Evolutionary conservation across 2,329 filamentous ascomycete genomes (phyloP), one percentile per base, ranked within the genome.

Genomic region (Aspergillus chevalieri): DNA sequence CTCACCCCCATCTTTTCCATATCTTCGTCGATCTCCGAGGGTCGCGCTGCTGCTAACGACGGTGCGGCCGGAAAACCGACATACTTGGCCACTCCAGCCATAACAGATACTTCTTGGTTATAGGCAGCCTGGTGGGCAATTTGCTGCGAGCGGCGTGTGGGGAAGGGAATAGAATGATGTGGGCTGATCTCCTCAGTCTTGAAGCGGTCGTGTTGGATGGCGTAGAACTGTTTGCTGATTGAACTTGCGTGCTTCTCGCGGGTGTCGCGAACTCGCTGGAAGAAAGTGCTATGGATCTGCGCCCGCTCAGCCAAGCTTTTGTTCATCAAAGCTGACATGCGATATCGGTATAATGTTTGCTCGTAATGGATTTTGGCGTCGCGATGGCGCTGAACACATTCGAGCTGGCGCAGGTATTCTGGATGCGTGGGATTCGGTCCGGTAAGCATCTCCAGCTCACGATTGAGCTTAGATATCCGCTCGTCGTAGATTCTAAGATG

Each of bases 51-150:
- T 50, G 78, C 78, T 70, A 98, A 85, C 30, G 87, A 79, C 17
- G 93, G 93, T n/a, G 91, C 93, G 28, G 92, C 91, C 33, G 93
- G 93, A 71, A 98, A 98, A 21, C 93, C 93, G 62, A 95, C 85
- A 66, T 96, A 91, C 71, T 96, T 97, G 33, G 92, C 91, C 46
- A 97, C 79, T 34, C 92, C 92, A 5, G 91, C 85, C 50, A 98
- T 74, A 24, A 96, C 83, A 0, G 91, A 95, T 4, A 98, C 91
- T 67, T 98, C 93, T 57, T 86, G 87, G 67, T 95, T 97, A 74
- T 97, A 97, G 43, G 91, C 87, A 45, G 90, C 81, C 59, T 95
- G 91, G 54, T 96, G 87, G 53, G 83, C 79, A 52, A 95, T 80
- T 62, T 92, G 88, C 61, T 91, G 85, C 24, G 84, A 80, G 53